Percentiles rank a stretch among this genome's conserved stretches.
These are phyloP conservation scores for Silene noctiflora DNA, from an alignment of 179 eudicot genomes.

Conservation along the genomic window DNA sequence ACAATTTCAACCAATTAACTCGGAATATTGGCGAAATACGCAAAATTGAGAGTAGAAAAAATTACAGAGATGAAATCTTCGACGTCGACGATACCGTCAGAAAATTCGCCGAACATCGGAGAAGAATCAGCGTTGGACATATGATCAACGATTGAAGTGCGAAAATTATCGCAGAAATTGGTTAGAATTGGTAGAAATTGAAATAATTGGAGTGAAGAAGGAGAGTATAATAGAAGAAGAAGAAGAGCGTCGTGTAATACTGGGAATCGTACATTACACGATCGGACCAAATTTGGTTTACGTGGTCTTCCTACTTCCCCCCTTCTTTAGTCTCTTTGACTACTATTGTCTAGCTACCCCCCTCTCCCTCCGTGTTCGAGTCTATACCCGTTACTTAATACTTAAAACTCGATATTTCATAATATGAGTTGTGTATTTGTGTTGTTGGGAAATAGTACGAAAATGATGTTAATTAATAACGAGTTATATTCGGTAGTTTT, in stretches of 20 bases:
- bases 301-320: conserved; percentile 43
- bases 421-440: no score
- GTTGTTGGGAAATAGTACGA: no score
- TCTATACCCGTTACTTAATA: no score
- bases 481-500: no score
- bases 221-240: background rate
- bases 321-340: background rate
- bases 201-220: background rate
- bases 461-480: no score
- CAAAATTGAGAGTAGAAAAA: conserved; percentile 4
- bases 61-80: conserved; percentile 53
- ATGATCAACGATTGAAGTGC: no score
- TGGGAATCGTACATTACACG: conserved; percentile 46
- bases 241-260: conserved; percentile 33
- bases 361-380: background rate
- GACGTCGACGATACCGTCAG: conserved; percentile 53
- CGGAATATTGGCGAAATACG: background rate
- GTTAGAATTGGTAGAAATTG: background rate
- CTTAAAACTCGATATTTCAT: no score
- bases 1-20: background rate
- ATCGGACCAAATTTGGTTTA: conserved; percentile 47
- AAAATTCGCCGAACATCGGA: conserved; percentile 15
- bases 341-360: background rate
- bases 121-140: conserved; percentile 15
- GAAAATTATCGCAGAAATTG: background rate